Evolutionary conservation across 257 asterid species (phyloP), one percentile per base, ranked within the genome.

Genomic region (Nicotiana obtusifolia): DNA sequence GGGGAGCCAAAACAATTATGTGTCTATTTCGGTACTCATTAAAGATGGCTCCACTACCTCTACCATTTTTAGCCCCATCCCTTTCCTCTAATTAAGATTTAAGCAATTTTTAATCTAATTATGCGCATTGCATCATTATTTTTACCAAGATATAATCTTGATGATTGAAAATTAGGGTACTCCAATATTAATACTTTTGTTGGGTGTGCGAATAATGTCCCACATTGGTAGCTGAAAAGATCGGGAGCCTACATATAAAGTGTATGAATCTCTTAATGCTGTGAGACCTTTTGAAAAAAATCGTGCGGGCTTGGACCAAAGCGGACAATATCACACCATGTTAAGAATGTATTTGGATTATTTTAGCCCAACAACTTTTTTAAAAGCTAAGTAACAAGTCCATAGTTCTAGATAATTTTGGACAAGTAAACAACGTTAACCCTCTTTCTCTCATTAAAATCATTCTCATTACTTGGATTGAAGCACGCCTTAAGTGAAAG

Each of bases 1-100:
- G 88, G 85, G 83, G 79, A 83, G 75, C 85, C 82, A 52, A 69
- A 54, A 75, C 81, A 69, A 82, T 86, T 19, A 84, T 73, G 84
- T 82, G 75, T 82, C 80, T 82, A 77, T 59, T 33, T 80, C 80
- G 57, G 26, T 79, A 80, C 86, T 88, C 73, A 86, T 84, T 77
- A 82, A 53, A 61, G 33, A 57, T 82, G 83, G 81, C 78, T 68
- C 84, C 83, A 37, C 52, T 14, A 15, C 26, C 54, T 57, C 49
- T 77, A 56, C 53, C 81, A 81, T 78, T 71, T 64, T 41, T 67
- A 31, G 30, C 64, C 77, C n/a, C 44, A 19, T 31, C 49, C 9
- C 35, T 67, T 82, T 82, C 49, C 35, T 82, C 64, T 59, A 60
- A 35, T 64, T 67, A 47, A 66, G 14, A 57, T 17, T 33, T 78